These are phyloP conservation scores for Daedaleopsis nitida DNA, from an alignment of 768 basidiomycete genomes.

Conservation along the genomic window DNA sequence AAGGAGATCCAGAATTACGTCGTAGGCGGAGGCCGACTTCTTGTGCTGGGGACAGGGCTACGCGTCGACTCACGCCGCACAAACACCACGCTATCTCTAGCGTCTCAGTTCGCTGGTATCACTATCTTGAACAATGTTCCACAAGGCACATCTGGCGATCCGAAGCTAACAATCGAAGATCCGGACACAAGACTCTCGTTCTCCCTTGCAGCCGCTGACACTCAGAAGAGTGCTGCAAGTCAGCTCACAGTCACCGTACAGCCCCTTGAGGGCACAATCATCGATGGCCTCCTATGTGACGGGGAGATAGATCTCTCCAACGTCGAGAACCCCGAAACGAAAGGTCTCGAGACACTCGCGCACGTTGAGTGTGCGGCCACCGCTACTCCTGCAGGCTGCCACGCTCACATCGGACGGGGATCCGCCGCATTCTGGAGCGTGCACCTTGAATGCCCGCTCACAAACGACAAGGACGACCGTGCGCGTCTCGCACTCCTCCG, in stretches of 20 bases:
- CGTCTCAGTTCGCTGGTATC: conserved; percentile 46
- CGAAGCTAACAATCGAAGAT: conserved; percentile 31
- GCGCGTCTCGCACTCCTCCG: conserved; percentile 31
- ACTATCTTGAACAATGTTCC: not conserved
- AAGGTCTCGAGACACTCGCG: not conserved
- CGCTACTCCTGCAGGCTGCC: not conserved
- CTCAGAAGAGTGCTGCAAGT: not conserved
- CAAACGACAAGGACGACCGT: conserved; percentile 19
- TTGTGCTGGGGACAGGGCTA: conserved; percentile 62
- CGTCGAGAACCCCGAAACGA: not conserved
- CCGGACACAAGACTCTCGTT: conserved; percentile 9
- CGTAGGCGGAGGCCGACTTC: conserved; percentile 66
- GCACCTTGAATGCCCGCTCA: conserved; percentile 47
- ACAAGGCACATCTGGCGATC: conserved; percentile 27
- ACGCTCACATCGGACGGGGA: conserved; percentile 12
- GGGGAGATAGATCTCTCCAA: conserved; percentile 5
- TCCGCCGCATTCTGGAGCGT: conserved; percentile 54
- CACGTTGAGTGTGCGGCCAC: not conserved
- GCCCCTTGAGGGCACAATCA: not conserved
- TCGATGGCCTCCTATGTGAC: not conserved
- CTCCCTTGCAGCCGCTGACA: not conserved
- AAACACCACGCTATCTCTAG: not conserved
- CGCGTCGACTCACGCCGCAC: not conserved
- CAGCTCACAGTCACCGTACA: not conserved
- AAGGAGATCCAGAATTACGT: conserved; percentile 49